Conservation (phyloP, 2,329 filamentous ascomycete species). For the Blumeria graminis region DNA sequence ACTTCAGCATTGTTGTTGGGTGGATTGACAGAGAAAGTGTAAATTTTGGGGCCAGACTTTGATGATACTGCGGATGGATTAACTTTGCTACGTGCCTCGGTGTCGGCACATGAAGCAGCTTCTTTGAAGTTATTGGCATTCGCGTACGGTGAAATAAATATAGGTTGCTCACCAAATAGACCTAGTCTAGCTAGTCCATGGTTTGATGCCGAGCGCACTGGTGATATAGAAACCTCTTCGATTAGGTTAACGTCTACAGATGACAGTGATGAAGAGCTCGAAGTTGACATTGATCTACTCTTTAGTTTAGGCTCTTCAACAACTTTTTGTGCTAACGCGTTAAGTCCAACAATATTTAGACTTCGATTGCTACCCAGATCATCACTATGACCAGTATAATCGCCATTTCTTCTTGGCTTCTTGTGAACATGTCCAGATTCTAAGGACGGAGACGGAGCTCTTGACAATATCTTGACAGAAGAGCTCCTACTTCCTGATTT, state of each 20-base stretch:
- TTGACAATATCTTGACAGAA: constrained; percentile 3
- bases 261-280: constrained; percentile 17
- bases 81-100: constrained; percentile 7
- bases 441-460: background rate
- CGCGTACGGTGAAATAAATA: constrained; percentile 8
- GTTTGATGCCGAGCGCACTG: background rate
- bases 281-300: constrained; percentile 10
- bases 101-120: constrained; percentile 10
- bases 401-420: constrained; percentile 9
- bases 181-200: constrained; percentile 4
- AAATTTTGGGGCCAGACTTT: constrained; percentile 6
- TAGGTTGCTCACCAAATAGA: constrained; percentile 3
- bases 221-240: constrained; percentile 3
- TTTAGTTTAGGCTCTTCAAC: background rate
- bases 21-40: constrained; percentile 3
- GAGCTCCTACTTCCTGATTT: background rate
- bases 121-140: constrained; percentile 9
- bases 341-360: background rate
- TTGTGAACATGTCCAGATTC: constrained; percentile 8
- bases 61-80: constrained; percentile 11
- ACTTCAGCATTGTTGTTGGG: no score
- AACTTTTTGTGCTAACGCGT: background rate
- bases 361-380: background rate
- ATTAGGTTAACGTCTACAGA: constrained; percentile 15
- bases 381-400: constrained; percentile 3